Evolutionary conservation across 805 yeast genomes (phyloP).

Genomic region (Sugiyamaella marilandica): DNA sequence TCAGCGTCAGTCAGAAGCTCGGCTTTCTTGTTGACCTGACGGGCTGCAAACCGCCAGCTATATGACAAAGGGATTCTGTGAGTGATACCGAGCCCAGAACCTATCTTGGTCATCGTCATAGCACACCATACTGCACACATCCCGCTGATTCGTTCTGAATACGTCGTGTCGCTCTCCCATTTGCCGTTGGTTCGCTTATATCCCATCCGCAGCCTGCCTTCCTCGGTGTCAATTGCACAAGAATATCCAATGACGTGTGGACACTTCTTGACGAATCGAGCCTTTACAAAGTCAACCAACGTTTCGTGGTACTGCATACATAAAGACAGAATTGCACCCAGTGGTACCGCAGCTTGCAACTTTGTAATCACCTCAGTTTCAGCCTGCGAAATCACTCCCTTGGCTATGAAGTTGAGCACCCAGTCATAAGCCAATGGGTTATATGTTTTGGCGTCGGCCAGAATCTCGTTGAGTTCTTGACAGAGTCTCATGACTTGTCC

Average conservation of each 20-base stretch:
- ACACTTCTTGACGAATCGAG: constrained; percentile 87
- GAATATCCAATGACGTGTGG: constrained; percentile 82
- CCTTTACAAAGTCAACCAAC: constrained; percentile 54
- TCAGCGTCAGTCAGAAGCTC: constrained; percentile 60
- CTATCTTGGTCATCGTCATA: constrained; percentile 49
- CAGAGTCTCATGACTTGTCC: constrained; percentile 46
- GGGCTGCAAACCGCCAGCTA: constrained; percentile 70
- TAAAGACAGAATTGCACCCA: constrained; percentile 59
- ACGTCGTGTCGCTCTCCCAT: constrained; percentile 54
- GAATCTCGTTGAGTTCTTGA: constrained; percentile 45
- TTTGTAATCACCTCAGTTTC: constrained; percentile 85
- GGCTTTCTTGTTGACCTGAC: constrained; percentile 52
- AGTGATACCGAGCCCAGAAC: constrained; percentile 13
- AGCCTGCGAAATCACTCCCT: constrained; percentile 83
- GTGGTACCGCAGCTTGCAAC: constrained; percentile 71
- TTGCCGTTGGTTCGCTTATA: constrained; percentile 56
- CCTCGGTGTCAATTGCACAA: constrained; percentile 70
- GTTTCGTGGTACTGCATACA: constrained; percentile 50
- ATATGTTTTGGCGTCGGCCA: constrained; percentile 43
- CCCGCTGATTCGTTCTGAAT: constrained; percentile 84
- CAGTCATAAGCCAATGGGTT: constrained; percentile 58
- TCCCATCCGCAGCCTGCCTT: constrained; percentile 82
- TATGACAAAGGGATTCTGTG: constrained; percentile 56
- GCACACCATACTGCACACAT: constrained; percentile 77
- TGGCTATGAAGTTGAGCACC: constrained; percentile 78